Percentiles rank a stretch among this genome's conserved stretches.
These are phyloP conservation scores for Fusarium sp. DNA, from an alignment of 2,329 filamentous ascomycete species.

Conservation along the genomic window DNA sequence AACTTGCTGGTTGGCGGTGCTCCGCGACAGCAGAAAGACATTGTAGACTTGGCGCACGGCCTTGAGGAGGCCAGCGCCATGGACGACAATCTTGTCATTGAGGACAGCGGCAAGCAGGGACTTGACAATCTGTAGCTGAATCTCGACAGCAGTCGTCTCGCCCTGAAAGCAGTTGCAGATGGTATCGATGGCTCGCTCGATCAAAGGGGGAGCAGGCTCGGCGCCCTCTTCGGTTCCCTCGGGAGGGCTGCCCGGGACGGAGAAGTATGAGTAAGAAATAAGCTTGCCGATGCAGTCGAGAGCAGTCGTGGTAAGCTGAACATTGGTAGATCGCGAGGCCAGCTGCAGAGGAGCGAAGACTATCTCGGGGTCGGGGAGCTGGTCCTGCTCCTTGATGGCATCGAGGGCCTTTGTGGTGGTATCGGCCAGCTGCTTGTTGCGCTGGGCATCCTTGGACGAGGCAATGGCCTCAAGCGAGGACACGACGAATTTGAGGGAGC, in stretches of 20 bases:
- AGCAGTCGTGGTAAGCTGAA: slow-evolving; percentile 86
- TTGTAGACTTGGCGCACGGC: slow-evolving; percentile 99
- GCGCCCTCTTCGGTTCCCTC: slow-evolving; percentile 55
- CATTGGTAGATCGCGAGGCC: slow-evolving; percentile 86
- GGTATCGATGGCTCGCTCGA: slow-evolving; percentile 97
- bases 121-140: slow-evolving; percentile 98
- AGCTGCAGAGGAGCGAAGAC: slow-evolving; percentile 92
- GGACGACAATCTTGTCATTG: slow-evolving; percentile 98
- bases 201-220: slow-evolving; percentile 73
- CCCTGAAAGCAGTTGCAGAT: slow-evolving; percentile 99
- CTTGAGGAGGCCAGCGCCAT: slow-evolving; percentile 94
- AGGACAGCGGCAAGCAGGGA: slow-evolving; percentile 93
- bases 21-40: slow-evolving; percentile 95
- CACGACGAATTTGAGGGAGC: slow-evolving; percentile 95
- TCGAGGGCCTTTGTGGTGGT: slow-evolving; percentile 83
- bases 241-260: slow-evolving; percentile 65
- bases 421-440: slow-evolving; percentile 85
- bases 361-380: slow-evolving; percentile 88
- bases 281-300: slow-evolving; percentile 99
- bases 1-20: slow-evolving; percentile 93
- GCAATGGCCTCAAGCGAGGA: slow-evolving; percentile 93
- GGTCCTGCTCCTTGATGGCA: slow-evolving; percentile 86
- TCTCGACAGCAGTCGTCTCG: slow-evolving; percentile 89
- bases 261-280: slow-evolving; percentile 99
- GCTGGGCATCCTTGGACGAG: slow-evolving; percentile 88